Evolutionary conservation across 805 yeast species (phyloP).

Genomic region (Starmerella powellii): DNA sequence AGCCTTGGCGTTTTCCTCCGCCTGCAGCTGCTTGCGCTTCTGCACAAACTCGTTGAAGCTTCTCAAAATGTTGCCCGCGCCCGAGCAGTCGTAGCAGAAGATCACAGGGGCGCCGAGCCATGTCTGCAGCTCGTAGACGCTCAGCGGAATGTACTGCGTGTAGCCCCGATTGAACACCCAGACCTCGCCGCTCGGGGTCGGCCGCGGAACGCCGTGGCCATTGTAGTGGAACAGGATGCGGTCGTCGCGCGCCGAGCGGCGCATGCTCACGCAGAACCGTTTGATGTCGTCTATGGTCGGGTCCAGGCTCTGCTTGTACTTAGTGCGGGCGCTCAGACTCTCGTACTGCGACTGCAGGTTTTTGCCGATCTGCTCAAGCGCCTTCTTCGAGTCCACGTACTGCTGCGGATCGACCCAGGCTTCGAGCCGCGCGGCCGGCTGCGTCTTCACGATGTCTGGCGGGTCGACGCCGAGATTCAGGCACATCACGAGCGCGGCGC

Average conservation of each 20-base stretch:
- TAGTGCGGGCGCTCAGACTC: slow-evolving; percentile 70
- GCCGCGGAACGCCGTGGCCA: slow-evolving; percentile 98
- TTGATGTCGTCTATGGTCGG: slow-evolving; percentile 94
- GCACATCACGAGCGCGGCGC: slow-evolving; percentile 85
- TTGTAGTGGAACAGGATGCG: slow-evolving; percentile 87
- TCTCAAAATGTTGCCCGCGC: slow-evolving; percentile 84
- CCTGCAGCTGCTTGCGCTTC: slow-evolving; percentile 47
- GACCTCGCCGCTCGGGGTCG: slow-evolving; percentile 89
- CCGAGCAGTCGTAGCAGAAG: slow-evolving; percentile 85
- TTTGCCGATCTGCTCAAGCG: slow-evolving; percentile 83
- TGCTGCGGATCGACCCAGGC: slow-evolving; percentile 86
- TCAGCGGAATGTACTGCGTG: slow-evolving; percentile 94
- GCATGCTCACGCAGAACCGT: slow-evolving; percentile 73
- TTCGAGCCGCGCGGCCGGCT: slow-evolving; percentile 83
- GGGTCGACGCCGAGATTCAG: slow-evolving; percentile 93
- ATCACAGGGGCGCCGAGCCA: slow-evolving; percentile 98
- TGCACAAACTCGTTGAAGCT: slow-evolving; percentile 85
- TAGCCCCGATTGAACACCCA: slow-evolving; percentile 98
- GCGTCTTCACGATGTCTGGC: slow-evolving; percentile 86
- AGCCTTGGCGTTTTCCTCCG: not conserved
- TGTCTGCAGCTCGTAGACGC: slow-evolving; percentile 84
- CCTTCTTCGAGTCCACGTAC: slow-evolving; percentile 75
- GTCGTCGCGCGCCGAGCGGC: slow-evolving; percentile 88
- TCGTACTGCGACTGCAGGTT: slow-evolving; percentile 80
- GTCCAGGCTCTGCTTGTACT: slow-evolving; percentile 82